phyloP scores from a whole-genome alignment of 2,329 filamentous ascomycete species.

The Sphaerulina vaccinii region DNA sequence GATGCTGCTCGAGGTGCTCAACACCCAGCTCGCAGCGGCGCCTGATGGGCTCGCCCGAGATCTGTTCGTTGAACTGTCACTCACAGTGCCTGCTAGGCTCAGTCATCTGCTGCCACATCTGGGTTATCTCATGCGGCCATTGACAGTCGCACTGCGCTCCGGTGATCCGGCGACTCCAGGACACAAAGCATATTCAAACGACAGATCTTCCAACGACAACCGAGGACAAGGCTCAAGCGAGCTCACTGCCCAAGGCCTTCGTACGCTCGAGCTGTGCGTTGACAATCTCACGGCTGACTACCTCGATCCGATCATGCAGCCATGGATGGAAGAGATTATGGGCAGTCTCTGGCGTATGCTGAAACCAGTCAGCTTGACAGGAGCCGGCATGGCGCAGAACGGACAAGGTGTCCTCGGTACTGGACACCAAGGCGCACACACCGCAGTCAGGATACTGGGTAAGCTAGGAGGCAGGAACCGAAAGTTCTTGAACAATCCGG shows the following conservation, averaged over 20 bases:
- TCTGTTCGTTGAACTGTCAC: slow-evolving; percentile 91
- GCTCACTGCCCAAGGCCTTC: slow-evolving; percentile 86
- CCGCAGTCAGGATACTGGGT: slow-evolving; percentile 93
- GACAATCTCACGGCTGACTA: slow-evolving; percentile 98
- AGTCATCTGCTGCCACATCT: slow-evolving; percentile 94
- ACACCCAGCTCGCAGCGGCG: slow-evolving; percentile 87
- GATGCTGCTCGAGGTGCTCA: slow-evolving; percentile 96
- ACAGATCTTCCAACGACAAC: slow-evolving; percentile 25
- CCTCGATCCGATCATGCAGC: slow-evolving; percentile 97
- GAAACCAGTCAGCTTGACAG: slow-evolving; percentile 84
- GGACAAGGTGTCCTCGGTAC: slow-evolving; percentile 28
- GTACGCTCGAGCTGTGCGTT: slow-evolving; percentile 93
- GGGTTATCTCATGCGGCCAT: slow-evolving; percentile 92
- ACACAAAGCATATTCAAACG: slow-evolving; percentile 23
- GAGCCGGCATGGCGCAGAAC: slow-evolving; percentile 17
- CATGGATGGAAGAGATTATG: slow-evolving; percentile 98
- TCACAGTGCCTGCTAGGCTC: slow-evolving; percentile 90
- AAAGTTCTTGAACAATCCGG: slow-evolving; percentile 89
- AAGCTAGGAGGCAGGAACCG: slow-evolving; percentile 94
- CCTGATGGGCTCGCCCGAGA: slow-evolving; percentile 88
- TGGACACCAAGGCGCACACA: slow-evolving; percentile 89
- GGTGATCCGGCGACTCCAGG: slow-evolving; percentile 55
- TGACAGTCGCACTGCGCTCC: slow-evolving; percentile 91
- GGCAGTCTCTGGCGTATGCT: slow-evolving; percentile 95
- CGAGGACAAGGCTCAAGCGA: slow-evolving; percentile 50